Evolutionary conservation across 441 rosid species (phyloP).

Genomic region (Brassica hybrid): DNA sequence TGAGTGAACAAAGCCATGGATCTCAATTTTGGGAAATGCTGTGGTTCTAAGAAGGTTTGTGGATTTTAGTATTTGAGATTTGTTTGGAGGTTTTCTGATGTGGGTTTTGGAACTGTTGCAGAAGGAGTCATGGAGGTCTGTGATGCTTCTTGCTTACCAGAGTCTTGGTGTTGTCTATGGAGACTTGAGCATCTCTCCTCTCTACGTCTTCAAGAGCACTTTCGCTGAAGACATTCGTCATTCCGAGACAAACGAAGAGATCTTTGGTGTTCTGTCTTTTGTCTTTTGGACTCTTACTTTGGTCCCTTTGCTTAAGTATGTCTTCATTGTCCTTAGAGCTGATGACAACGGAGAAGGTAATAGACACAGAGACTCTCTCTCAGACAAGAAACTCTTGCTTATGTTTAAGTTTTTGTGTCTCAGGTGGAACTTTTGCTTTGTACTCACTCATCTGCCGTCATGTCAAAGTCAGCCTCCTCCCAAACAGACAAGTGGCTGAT

Average conservation of each 20-base stretch:
- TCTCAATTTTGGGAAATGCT: slow-evolving; percentile 64
- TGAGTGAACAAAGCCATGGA: slow-evolving; percentile 51
- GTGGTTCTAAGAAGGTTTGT: slow-evolving; percentile 65
- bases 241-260: slow-evolving; percentile 89
- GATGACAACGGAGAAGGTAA: slow-evolving; percentile 97
- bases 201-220: slow-evolving; percentile 92
- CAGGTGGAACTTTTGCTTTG: slow-evolving; percentile 97
- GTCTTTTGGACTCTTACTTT: slow-evolving; percentile 98
- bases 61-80: slow-evolving; percentile 13
- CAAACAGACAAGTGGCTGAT: slow-evolving; percentile 86
- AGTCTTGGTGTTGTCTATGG: slow-evolving; percentile 98
- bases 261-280: slow-evolving; percentile 86
- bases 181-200: slow-evolving; percentile 92
- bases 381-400: neutral
- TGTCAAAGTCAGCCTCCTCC: slow-evolving; percentile 88
- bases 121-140: slow-evolving; percentile 87
- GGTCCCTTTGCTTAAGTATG: slow-evolving; percentile 88
- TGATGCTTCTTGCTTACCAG: slow-evolving; percentile 83
- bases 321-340: slow-evolving; percentile 88
- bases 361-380: neutral
- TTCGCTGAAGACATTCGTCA: slow-evolving; percentile 89
- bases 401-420: slow-evolving; percentile 15
- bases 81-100: slow-evolving; percentile 11
- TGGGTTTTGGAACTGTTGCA: slow-evolving; percentile 42
- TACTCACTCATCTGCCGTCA: slow-evolving; percentile 94